These are phyloP conservation scores for Combretum micranthum DNA, from an alignment of 345 rosid genomes.

Conservation along the genomic window DNA sequence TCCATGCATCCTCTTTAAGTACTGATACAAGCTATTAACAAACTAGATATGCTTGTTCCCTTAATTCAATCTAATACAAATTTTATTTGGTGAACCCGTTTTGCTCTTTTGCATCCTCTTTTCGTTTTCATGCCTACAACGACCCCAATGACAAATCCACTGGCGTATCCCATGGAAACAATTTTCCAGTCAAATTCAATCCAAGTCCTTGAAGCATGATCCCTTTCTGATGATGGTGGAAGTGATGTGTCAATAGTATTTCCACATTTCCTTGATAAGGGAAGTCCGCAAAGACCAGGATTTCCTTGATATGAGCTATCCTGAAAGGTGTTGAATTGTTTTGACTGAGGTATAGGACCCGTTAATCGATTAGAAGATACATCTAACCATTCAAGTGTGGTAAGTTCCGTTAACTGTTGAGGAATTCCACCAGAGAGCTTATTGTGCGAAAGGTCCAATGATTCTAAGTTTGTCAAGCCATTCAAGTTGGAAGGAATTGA, in stretches of 20 bases:
- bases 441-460: slow-evolving; percentile 6
- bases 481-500: background rate
- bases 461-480: background rate
- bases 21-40: too few relatives aligned
- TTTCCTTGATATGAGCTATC: slow-evolving; percentile 1
- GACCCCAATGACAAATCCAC: slow-evolving; percentile 10
- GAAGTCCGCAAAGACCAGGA: background rate
- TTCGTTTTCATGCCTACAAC: slow-evolving; percentile 6
- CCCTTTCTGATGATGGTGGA: too few relatives aligned
- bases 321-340: slow-evolving; percentile 1
- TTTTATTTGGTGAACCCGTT: background rate
- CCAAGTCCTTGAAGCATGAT: background rate
- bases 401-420: background rate
- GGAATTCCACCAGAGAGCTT: slow-evolving; percentile 9
- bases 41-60: too few relatives aligned
- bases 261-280: too few relatives aligned
- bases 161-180: slow-evolving; percentile 10
- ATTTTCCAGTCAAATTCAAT: slow-evolving; percentile 9
- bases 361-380: background rate
- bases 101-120: background rate
- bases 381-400: background rate
- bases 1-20: too few relatives aligned
- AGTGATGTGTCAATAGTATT: background rate
- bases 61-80: too few relatives aligned
- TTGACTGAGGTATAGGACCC: background rate